Conservation (phyloP, 768 basidiomycete genomes). For the Mycena olivaceomarginata region DNA sequence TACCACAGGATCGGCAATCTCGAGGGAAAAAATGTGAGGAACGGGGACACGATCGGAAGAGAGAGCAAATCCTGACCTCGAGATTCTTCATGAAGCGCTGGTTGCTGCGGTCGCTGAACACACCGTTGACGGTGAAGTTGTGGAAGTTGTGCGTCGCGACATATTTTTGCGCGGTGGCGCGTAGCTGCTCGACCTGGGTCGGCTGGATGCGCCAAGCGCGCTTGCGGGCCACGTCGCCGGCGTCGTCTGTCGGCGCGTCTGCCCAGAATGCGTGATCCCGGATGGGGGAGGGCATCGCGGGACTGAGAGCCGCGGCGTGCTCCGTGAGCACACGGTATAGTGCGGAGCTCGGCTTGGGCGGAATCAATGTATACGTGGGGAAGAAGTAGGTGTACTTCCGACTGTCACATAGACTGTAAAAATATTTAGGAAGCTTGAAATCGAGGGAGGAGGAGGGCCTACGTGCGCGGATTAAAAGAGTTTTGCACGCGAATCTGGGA, state of each 20-base stretch:
- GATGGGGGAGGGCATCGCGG: slow-evolving; percentile 41
- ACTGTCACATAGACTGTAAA: slow-evolving; percentile 89
- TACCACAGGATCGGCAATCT: slow-evolving; percentile 92
- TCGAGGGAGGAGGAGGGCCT: slow-evolving; percentile 47
- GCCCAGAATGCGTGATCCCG: slow-evolving; percentile 80
- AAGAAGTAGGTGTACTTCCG: slow-evolving; percentile 99
- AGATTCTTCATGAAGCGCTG: slow-evolving; percentile 93
- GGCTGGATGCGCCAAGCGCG: slow-evolving; percentile 80
- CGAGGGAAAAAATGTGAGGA: background rate
- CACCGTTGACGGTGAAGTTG: slow-evolving; percentile 95
- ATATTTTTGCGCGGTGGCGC: slow-evolving; percentile 76
- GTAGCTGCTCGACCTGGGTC: slow-evolving; percentile 74
- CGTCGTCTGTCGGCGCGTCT: slow-evolving; percentile 63
- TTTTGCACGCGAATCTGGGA: slow-evolving; percentile 81
- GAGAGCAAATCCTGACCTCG: slow-evolving; percentile 68
- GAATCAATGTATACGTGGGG: slow-evolving; percentile 93
- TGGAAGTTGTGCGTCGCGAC: slow-evolving; percentile 98
- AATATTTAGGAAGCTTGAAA: slow-evolving; percentile 17
- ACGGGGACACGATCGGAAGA: background rate
- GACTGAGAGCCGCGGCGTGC: slow-evolving; percentile 52
- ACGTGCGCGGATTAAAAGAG: slow-evolving; percentile 89
- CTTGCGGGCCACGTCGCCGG: slow-evolving; percentile 80
- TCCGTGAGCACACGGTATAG: slow-evolving; percentile 68
- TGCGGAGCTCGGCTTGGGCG: slow-evolving; percentile 87
- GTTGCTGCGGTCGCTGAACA: slow-evolving; percentile 88